A percentile compares a stretch with the other conserved stretches of the same genome.
These are phyloP conservation scores for Clonostachys solani DNA, from an alignment of 2,329 filamentous ascomycete species.

Conservation along the genomic window DNA sequence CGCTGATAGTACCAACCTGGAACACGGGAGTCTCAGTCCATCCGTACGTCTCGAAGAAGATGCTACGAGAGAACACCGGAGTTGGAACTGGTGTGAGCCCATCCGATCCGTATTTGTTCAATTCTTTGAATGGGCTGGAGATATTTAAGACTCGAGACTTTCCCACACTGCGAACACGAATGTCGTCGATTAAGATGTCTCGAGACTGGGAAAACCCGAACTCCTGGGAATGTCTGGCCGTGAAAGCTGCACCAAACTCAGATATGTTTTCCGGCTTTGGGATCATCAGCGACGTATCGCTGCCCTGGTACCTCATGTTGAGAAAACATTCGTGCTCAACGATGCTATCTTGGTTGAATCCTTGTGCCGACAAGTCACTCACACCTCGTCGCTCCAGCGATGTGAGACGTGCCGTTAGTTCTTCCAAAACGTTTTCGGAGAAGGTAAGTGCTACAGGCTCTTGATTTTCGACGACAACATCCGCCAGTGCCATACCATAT, in stretches of 20 bases:
- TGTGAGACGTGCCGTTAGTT: conserved; percentile 14
- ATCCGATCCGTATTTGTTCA: conserved; percentile 8
- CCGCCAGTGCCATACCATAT: conserved; percentile 26
- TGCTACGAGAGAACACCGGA: conserved; percentile 10
- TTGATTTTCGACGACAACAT: conserved; percentile 22
- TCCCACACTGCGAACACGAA: conserved; percentile 33
- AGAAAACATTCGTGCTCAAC: conserved; percentile 38
- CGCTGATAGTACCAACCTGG: conserved; percentile 10
- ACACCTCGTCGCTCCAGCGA: conserved; percentile 21
- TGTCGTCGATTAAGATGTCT: conserved; percentile 33
- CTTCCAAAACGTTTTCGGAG: conserved; percentile 5
- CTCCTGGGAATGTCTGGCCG: conserved; percentile 28
- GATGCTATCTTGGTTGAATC: conserved; percentile 30
- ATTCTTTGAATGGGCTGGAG: conserved; percentile 15
- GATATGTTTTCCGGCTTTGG: conserved; percentile 10
- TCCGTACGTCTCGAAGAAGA: conserved; percentile 16
- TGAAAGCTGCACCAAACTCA: conserved; percentile 25
- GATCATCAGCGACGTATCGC: conserved; percentile 37
- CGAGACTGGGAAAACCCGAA: conserved; percentile 33
- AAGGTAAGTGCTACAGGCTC: conserved; percentile 18
- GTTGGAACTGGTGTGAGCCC: conserved; percentile 5
- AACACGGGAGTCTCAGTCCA: conserved; percentile 18
- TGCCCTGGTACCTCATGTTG: conserved; percentile 38
- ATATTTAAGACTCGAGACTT: conserved; percentile 14
- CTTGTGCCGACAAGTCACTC: conserved; percentile 18